Evolutionary conservation across 2,329 filamentous ascomycete species (phyloP), one percentile per base, ranked within the genome.

Genomic region (Fusarium protoensiforme): DNA sequence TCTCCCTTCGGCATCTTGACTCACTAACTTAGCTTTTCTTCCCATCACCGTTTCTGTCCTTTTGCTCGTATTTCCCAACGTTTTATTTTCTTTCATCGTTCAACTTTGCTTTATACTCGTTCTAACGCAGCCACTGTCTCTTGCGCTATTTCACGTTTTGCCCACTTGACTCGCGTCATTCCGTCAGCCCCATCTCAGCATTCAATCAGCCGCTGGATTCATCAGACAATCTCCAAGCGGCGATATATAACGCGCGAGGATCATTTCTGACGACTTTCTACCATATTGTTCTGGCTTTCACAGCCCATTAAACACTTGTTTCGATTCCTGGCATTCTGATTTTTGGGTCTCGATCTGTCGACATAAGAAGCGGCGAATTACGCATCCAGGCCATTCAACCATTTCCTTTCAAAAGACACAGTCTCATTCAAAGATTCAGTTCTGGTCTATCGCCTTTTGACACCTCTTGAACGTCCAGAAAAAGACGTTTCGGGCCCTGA

Each of bases 241-340:
- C 71, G 24, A 72, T 48, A 65, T 46, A 67, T 68, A 64, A 74
- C 71, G 64, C 71, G 65, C 51, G 57, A 33, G 46, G 63, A 54
- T 41, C 41, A 27, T 51, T 4, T 33, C 33, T 46, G 24, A 43
- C 13, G 41, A n/a, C 7, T 8, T 57, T 13, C 16, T 36, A 24
- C 9, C 10, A 38, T 36, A 39, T 9, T 67, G 18, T 38, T 24
- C 41, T 51, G 9, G 38, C 35, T 10, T 29, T 51, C 18, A 27
- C 20, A 4, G 14, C 41, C 16, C 4, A 24, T 22, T 46, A 16
- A 16, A 8, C 5, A 18, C 43, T 41, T 39, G n/a, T n/a, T 71
- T 27, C n/a, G 46, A 16, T 43, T 43, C 18, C 27, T 18, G 18
- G 11, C 7, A 27, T n/a, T 24, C 22, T 57, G 11, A 9, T 27